phyloP scores from a whole-genome alignment of 352 stramenopile genomes.

The Phytophthora ramorum region DNA sequence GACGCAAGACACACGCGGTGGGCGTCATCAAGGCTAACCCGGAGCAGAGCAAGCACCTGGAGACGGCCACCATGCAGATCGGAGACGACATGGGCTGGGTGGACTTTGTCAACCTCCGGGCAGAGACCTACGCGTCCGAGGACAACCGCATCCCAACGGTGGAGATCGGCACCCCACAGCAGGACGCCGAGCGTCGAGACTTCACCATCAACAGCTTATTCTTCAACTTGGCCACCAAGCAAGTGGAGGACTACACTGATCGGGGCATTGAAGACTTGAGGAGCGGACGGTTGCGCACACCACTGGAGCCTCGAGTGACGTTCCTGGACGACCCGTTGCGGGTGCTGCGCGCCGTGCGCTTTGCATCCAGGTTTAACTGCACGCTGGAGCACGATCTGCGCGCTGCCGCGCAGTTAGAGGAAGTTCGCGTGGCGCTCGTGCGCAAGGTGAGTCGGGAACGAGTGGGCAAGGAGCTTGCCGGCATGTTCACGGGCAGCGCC shows the following conservation, averaged over 20 bases:
- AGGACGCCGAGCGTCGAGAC: constrained; percentile 93
- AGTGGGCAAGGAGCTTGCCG: constrained; percentile 78
- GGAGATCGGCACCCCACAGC: constrained; percentile 80
- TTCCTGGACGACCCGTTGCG: constrained; percentile 98
- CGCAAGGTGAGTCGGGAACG: constrained; percentile 82
- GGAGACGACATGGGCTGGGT: constrained; percentile 89
- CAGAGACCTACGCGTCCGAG: constrained; percentile 94
- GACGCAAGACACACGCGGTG: constrained; percentile 54
- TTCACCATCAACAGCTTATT: constrained; percentile 99
- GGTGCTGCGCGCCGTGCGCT: constrained; percentile 95
- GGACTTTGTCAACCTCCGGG: constrained; percentile 98
- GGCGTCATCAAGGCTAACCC: constrained; percentile 82
- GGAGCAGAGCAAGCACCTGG: constrained; percentile 98
- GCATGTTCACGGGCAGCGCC: constrained; percentile 71
- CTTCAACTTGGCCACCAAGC: constrained; percentile 96
- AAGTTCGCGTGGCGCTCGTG: constrained; percentile 67
- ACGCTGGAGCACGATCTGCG: constrained; percentile 85
- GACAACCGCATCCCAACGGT: constrained; percentile 75
- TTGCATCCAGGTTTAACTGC: constrained; percentile 96
- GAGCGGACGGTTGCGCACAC: constrained; percentile 93
- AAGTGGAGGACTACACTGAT: constrained; percentile 96
- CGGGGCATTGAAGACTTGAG: constrained; percentile 92
- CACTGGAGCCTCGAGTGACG: constrained; percentile 93
- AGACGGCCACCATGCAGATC: constrained; percentile 97
- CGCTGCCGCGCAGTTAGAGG: constrained; percentile 61